Conservation (phyloP, 106 monocot species). For the Acorus calamus region DNA sequence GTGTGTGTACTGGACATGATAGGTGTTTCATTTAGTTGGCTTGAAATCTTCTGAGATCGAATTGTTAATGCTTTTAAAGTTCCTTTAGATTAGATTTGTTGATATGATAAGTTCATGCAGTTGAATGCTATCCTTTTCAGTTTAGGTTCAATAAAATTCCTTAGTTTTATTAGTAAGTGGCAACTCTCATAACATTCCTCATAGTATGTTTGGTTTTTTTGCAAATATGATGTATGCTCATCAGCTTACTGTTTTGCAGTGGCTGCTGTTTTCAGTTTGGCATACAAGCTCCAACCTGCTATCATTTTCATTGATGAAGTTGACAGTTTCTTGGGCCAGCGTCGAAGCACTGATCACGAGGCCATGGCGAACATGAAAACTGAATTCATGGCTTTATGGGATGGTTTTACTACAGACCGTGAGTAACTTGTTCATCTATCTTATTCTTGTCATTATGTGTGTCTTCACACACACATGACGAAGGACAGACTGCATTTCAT, state of each 20-base stretch:
- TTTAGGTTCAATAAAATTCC: too few species aligned
- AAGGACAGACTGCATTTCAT: too few species aligned
- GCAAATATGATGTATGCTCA: background rate
- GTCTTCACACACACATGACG: background rate
- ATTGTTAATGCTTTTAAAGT: too few species aligned
- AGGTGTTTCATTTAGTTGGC: too few species aligned
- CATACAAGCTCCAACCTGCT: slow-evolving; percentile 89
- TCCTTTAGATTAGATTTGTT: too few species aligned
- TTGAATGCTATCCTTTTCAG: too few species aligned
- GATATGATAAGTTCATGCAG: too few species aligned
- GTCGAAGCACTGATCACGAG: slow-evolving; percentile 80
- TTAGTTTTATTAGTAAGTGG: too few species aligned
- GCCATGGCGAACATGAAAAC: slow-evolving; percentile 98
- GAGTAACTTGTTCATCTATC: slow-evolving; percentile 12
- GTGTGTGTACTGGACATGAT: too few species aligned
- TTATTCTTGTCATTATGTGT: background rate
- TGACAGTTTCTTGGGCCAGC: slow-evolving; percentile 92
- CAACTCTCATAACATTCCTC: too few species aligned
- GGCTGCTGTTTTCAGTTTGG: slow-evolving; percentile 81
- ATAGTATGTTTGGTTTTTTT: too few species aligned
- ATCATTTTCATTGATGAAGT: slow-evolving; percentile 98
- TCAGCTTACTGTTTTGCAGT: slow-evolving; percentile 38
- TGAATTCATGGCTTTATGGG: slow-evolving; percentile 99
- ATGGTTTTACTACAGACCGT: slow-evolving; percentile 98
- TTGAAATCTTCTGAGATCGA: too few species aligned